These are phyloP conservation scores for Wallacemonas sp. DNA, from an alignment of 208 protist species.

Conservation along the genomic window DNA sequence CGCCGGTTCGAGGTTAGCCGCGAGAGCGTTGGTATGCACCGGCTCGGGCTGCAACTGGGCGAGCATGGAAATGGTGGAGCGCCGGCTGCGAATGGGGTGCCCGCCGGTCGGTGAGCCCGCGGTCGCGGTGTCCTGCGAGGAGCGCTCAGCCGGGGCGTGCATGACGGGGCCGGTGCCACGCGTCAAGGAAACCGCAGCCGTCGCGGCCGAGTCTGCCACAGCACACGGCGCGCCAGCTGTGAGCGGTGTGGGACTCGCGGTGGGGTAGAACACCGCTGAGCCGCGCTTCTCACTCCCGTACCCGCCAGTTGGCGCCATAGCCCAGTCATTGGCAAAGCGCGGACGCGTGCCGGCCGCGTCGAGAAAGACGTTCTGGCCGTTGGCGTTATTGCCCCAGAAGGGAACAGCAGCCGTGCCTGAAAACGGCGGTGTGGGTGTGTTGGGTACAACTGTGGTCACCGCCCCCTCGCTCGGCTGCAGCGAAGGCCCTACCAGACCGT, in stretches of 20 bases:
- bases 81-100: background rate
- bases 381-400: background rate
- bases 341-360: constrained; percentile 10
- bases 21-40: background rate
- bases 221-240: no score
- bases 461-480: background rate
- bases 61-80: constrained; percentile 13
- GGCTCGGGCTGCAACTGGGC: background rate
- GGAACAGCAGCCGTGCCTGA: constrained; percentile 2
- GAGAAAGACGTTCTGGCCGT: constrained; percentile 1
- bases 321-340: constrained; percentile 24
- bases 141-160: background rate
- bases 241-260: background rate
- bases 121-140: background rate
- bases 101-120: background rate
- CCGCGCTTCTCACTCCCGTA: background rate
- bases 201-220: constrained; percentile 1
- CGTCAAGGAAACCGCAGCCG: constrained; percentile 5
- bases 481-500: background rate
- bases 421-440: background rate
- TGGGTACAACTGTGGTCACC: background rate
- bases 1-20: constrained; percentile 21
- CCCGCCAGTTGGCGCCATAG: background rate
- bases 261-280: background rate
- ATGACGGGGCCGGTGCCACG: constrained; percentile 9